phyloP scores from a whole-genome alignment of 805 yeast genomes.

The Ogataea minuta region DNA sequence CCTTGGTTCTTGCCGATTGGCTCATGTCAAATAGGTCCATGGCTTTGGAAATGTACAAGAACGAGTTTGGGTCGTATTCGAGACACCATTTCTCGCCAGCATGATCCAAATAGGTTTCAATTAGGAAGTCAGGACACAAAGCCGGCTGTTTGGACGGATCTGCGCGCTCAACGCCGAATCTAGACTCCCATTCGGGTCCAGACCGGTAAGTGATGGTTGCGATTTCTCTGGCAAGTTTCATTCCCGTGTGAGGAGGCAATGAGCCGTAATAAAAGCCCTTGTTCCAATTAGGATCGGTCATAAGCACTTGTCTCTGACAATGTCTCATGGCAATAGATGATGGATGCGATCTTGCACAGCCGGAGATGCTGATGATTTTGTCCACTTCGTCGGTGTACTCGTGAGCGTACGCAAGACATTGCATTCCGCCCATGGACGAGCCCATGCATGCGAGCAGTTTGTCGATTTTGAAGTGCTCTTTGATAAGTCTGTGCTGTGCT shows the following conservation, averaged over 20 bases:
- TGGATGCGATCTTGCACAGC: constrained; percentile 93
- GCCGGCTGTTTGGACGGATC: constrained; percentile 80
- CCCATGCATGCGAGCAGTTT: constrained; percentile 81
- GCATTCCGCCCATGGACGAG: constrained; percentile 99
- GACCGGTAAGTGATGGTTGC: constrained; percentile 93
- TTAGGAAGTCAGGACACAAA: constrained; percentile 86
- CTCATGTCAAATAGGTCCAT: constrained; percentile 93
- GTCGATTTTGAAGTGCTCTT: constrained; percentile 56
- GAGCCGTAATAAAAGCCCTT: constrained; percentile 74
- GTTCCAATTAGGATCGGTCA: constrained; percentile 95
- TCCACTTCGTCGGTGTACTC: constrained; percentile 78
- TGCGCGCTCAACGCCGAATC: constrained; percentile 86
- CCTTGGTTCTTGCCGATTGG: constrained; percentile 41
- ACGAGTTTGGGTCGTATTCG: constrained; percentile 88
- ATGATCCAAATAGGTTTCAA: constrained; percentile 91
- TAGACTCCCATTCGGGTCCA: constrained; percentile 95
- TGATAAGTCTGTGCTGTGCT: constrained; percentile 73
- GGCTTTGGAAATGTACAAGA: constrained; percentile 84
- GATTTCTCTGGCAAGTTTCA: constrained; percentile 90
- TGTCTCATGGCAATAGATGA: constrained; percentile 91
- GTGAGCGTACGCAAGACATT: constrained; percentile 80
- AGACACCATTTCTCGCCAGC: constrained; percentile 92
- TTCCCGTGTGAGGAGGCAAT: constrained; percentile 89
- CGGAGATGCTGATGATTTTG: constrained; percentile 77
- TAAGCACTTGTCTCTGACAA: constrained; percentile 86